phyloP scores from a whole-genome alignment of 495 filamentous ascomycete genomes.

The Tricharina praecox region DNA sequence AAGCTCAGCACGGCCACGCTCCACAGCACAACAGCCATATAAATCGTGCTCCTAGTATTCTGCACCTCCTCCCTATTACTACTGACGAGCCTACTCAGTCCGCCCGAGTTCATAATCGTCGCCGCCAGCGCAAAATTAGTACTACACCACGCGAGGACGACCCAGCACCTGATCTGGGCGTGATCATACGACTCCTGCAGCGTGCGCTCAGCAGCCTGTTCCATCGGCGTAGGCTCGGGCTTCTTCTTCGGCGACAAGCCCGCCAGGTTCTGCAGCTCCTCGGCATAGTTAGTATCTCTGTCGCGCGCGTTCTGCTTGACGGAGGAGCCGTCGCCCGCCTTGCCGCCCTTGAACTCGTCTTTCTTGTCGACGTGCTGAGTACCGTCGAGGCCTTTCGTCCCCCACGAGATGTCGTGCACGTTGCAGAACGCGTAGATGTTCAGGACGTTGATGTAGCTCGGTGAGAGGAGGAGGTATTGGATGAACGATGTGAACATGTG shows the following conservation, averaged over 20 bases:
- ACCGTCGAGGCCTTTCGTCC: conserved; percentile 96
- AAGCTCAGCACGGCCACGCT: conserved; percentile 68
- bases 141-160: conserved; percentile 89
- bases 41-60: conserved; percentile 46
- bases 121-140: conserved; percentile 80
- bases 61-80: conserved; percentile 31
- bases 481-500: conserved; percentile 79
- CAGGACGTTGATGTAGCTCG: conserved; percentile 95
- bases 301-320: conserved; percentile 19
- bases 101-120: conserved; percentile 71
- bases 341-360: conserved; percentile 52
- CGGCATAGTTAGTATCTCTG: conserved; percentile 60
- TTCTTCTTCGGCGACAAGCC: conserved; percentile 64
- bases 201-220: conserved; percentile 42
- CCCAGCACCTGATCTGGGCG: conserved; percentile 76
- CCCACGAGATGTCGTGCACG: conserved; percentile 99
- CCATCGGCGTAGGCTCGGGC: conserved; percentile 43
- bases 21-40: conserved; percentile 84
- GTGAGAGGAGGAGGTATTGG: conserved; percentile 77
- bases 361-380: conserved; percentile 38
- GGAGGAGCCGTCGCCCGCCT: conserved; percentile 40
- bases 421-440: conserved; percentile 99
- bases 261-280: conserved; percentile 79
- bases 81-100: conserved; percentile 47
- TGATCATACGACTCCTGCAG: conserved; percentile 96